Base-by-base conservation (phyloP, 2,329 filamentous ascomycete species). In the Camillea tinctor region DNA sequence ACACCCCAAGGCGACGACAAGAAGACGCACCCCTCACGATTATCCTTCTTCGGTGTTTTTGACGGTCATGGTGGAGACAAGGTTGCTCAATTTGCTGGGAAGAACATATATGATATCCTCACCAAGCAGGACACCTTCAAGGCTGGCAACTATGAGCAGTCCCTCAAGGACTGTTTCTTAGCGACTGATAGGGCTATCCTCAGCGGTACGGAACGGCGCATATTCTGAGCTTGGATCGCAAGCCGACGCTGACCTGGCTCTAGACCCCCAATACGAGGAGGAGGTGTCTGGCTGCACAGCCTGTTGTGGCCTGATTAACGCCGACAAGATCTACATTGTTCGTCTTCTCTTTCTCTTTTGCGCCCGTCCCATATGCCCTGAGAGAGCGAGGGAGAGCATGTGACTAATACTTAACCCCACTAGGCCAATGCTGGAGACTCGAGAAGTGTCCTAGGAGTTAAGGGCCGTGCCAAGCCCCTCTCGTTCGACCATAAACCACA, bases 401-500 rank as follows among this genome's bases (percentile, higher is more conserved):
- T 64, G 58, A 71, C 72, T 63, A 74, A n/a, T n/a, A n/a, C n/a
- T n/a, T n/a, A n/a, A 72, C 57, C 63, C 54, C 57, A 58, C 57
- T 69, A 99, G 95, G 95, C 92, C 72, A 99, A 99, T 75, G 92
- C 95, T 65, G 95, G 95, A 73, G 95, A 99, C 77, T 99, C 95
- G 65, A 88, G 95, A 81, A 92, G 90, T 73, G 95, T 99, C 23
- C 80, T 99, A 66, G 95, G 95, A 70, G 92, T 99, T 72, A 99
- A 98, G 81, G 95, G 95, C 67, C 87, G 95, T 71, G 95, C 95
- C 68, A 99, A 98, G 81, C 95, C 95, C 56, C 84, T 99, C 62
- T 99, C 95, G n/a, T 96, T 96, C 74, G 95, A 99, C 76, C 95
- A 99, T 83, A 99, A 99, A 80, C 95, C 95, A 50, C 93, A 97